Conservation (phyloP, 176 grass and related monocot genomes). For the Triticum aestivum region IWGSC_CS_RefSeq_v2.1 NC_057806.1:384819725-384820224, state of each 20-base stretch:
- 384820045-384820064: slow-evolving; percentile 8
- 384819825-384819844: slow-evolving; percentile 56
- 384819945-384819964: not conserved
- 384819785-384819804: slow-evolving; percentile 47
- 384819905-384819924: slow-evolving; percentile 62
- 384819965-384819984: not conserved
- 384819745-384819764: slow-evolving; percentile 45
- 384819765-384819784: slow-evolving; percentile 38
- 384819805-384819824: slow-evolving; percentile 59
- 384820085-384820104: no score
- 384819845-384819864: slow-evolving; percentile 50
- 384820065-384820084: not conserved
- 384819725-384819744: slow-evolving; percentile 19
- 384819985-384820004: not conserved
- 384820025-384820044: slow-evolving; percentile 2
- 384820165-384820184: no score
- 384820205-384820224: no score
- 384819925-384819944: slow-evolving; percentile 34
- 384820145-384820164: no score
- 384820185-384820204: no score
- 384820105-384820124: no score
- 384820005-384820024: not conserved
- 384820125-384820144: no score
- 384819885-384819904: slow-evolving; percentile 53
- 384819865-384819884: slow-evolving; percentile 58